Conservation (phyloP, 495 filamentous ascomycete species). For the Penicillium argentinense region DNA sequence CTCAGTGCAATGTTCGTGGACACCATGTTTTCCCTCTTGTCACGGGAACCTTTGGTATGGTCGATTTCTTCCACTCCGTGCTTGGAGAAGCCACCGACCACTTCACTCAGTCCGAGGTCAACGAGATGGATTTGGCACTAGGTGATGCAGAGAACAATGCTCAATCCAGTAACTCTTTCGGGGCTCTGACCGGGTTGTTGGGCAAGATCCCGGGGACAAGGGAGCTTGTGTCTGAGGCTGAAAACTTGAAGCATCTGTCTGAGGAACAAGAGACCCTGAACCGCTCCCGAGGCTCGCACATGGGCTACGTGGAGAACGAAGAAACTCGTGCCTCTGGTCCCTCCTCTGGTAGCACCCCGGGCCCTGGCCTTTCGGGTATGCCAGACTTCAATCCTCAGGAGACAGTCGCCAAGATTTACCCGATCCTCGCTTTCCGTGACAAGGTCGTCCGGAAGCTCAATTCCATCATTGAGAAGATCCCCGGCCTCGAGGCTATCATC, state of each 20-base stretch:
- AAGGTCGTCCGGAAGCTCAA: conserved; percentile 83
- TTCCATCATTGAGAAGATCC: conserved; percentile 85
- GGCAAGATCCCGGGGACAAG: conserved; percentile 76
- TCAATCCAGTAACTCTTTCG: conserved; percentile 40
- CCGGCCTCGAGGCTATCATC: conserved; percentile 79
- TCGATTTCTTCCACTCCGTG: conserved; percentile 97
- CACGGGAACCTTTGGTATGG: conserved; percentile 87
- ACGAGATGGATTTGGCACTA: conserved; percentile 80
- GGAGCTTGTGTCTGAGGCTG: conserved; percentile 74
- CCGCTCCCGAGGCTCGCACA: conserved; percentile 27
- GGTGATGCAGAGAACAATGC: conserved; percentile 55
- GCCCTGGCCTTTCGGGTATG: conserved; percentile 65
- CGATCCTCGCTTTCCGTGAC: conserved; percentile 91
- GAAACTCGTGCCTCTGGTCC: conserved; percentile 18
- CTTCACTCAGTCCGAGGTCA: conserved; percentile 92
- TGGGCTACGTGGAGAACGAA: conserved; percentile 30
- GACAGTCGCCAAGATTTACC: conserved; percentile 82
- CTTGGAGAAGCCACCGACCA: conserved; percentile 93
- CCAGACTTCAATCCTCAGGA: conserved; percentile 80
- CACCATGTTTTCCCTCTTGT: conserved; percentile 81
- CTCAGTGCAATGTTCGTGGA: conserved; percentile 71
- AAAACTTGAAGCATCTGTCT: conserved; percentile 70
- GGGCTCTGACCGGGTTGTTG: conserved; percentile 69
- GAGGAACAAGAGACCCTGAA: conserved; percentile 73
- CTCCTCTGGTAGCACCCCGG: conserved; percentile 37